Evolutionary conservation across 805 yeast genomes (phyloP), one percentile per base, ranked within the genome.

Genomic region (Wickerhamomyces bisporus): DNA sequence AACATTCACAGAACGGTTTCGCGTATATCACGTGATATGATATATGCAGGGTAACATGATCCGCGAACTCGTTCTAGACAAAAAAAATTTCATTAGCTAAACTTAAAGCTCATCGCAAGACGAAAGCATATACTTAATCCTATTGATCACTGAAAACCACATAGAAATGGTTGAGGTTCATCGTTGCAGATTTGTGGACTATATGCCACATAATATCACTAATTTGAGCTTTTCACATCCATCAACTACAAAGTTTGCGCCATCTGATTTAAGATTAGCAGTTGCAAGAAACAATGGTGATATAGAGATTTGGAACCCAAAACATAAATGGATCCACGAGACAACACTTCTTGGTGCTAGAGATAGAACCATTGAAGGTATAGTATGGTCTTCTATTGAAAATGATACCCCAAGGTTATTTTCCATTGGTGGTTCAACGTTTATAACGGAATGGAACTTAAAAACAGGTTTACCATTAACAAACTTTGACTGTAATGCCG

Each of bases 251-350:
- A 67, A 68, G 32, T 49, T 65, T 21, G 66, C 78, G 1, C 79
- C 77, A 20, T 61, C 59, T 18, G 80, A 75, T 42, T 65, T 87
- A 39, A 70, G 96, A 42, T 63, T 93, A 27, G 97, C 98, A 1
- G 84, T 91, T 6, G 98, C 96, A 23, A 74, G 97, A 58, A 76
- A 86, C 32, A 89, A 93, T 57, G 99, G 99, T 28, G 89, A 89
- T 53, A 84, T 93, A 42, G 98, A 93, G 61, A 79, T 93, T 25
- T 91, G 98, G 96, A 86, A 86, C 58, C 96, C 96, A 29, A 70
- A 79, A 51, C 69, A 72, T 44, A 73, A 75, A 51, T 89, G 97
- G 97, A 64, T 77, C 37, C 87, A 86, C 46, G 97, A 93, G 53
- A 58, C 62, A 16, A 66, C 76, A 0, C 68, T 91, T 31, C 76